A percentile compares a stretch with the other conserved stretches of the same genome.
Conservation (phyloP, 768 basidiomycete species). For the Xerocomellus intermedius region DNA sequence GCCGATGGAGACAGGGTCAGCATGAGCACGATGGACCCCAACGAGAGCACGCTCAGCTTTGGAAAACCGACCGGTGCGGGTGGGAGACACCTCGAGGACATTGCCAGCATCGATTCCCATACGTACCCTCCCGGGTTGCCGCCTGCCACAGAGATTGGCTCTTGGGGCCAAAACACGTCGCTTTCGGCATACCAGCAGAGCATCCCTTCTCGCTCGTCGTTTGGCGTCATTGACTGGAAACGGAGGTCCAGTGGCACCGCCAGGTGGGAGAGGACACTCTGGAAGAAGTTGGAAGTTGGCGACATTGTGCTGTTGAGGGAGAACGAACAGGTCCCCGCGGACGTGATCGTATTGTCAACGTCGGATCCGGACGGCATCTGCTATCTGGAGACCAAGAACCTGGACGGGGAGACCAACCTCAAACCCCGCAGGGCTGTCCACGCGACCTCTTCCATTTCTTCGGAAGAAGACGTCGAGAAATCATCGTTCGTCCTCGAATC, state of each 20-base stretch:
- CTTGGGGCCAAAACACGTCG: slow-evolving; percentile 40
- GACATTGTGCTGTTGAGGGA: slow-evolving; percentile 88
- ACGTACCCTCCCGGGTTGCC: slow-evolving; percentile 56
- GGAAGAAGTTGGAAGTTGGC: slow-evolving; percentile 99
- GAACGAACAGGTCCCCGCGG: slow-evolving; percentile 95
- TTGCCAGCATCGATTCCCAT: slow-evolving; percentile 64
- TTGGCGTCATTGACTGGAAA: slow-evolving; percentile 82
- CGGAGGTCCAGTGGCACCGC: slow-evolving; percentile 68
- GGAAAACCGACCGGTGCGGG: slow-evolving; percentile 39
- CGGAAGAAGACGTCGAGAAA: slow-evolving; percentile 89
- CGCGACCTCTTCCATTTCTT: slow-evolving; percentile 70
- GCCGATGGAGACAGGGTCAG: slow-evolving; percentile 36
- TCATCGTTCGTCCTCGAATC: slow-evolving; percentile 87
- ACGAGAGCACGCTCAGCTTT: slow-evolving; percentile 44
- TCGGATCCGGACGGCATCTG: slow-evolving; percentile 91
- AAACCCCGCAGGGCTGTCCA: slow-evolving; percentile 79
- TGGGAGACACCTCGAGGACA: slow-evolving; percentile 60
- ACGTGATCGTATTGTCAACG: slow-evolving; percentile 89
- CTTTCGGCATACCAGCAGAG: slow-evolving; percentile 54
- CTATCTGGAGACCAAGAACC: slow-evolving; percentile 96
- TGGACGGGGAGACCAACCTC: slow-evolving; percentile 97
- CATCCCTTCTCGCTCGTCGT: slow-evolving; percentile 50
- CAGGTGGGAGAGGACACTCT: slow-evolving; percentile 91
- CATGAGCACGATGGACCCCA: slow-evolving; percentile 44
- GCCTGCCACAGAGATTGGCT: slow-evolving; percentile 26